A percentile compares a stretch with the other conserved stretches of the same genome.
Conservation (phyloP, 2,329 filamentous ascomycete genomes). For the Fusarium nurragi region DNA sequence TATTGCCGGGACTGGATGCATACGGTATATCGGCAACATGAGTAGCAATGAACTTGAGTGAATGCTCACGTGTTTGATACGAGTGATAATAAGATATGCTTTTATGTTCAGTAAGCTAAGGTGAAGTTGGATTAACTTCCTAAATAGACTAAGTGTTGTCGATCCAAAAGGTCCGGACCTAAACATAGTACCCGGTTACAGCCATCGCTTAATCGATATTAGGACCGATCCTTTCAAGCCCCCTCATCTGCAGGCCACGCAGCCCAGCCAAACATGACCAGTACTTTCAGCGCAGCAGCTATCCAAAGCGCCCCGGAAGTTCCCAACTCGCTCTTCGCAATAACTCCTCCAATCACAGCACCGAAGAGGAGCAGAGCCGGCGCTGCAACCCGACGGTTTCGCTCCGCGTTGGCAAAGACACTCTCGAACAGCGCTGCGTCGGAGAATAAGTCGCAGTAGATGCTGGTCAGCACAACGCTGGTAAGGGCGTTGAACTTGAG, state of each 20-base stretch:
- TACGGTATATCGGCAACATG: background rate
- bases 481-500: constrained; percentile 76
- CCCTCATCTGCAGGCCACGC: constrained; percentile 63
- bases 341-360: constrained; percentile 59
- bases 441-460: constrained; percentile 83
- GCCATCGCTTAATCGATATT: background rate
- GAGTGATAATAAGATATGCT: background rate
- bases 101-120: background rate
- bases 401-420: constrained; percentile 55
- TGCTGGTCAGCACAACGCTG: constrained; percentile 81
- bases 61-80: background rate
- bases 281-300: constrained; percentile 65
- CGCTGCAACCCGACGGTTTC: constrained; percentile 61
- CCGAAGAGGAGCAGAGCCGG: constrained; percentile 60
- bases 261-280: constrained; percentile 67
- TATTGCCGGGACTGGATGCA: background rate
- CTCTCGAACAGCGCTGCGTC: constrained; percentile 61
- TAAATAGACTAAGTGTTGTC: constrained; percentile 1
- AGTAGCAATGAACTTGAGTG: background rate
- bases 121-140: background rate
- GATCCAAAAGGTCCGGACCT: background rate
- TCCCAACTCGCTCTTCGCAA: constrained; percentile 59
- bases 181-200: background rate
- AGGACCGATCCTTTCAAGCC: constrained; percentile 6
- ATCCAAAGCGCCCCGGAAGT: constrained; percentile 67